Evolutionary conservation across 768 basidiomycete genomes (phyloP), one percentile per base, ranked within the genome.

Genomic region (Macrolepiota dolichaula): DNA sequence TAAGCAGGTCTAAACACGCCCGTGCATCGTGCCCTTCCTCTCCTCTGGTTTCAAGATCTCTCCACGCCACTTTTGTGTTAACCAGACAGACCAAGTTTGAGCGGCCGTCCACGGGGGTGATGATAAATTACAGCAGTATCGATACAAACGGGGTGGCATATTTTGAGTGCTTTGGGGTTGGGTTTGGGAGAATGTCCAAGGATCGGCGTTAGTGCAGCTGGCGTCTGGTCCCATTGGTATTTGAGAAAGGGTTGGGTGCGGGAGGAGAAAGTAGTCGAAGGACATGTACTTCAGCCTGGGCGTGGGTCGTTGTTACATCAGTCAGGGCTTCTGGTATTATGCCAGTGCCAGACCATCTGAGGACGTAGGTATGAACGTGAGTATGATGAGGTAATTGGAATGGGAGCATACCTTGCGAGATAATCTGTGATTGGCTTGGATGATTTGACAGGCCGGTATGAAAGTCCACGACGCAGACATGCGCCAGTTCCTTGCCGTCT

Each of bases 121-220:
- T 95, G 91, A 75, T 88, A 99, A 9, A 89, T 71, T 4, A 99
- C 69, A 0, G 94, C 91, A 1, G 96, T 98, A 70, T 99, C 96
- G 68, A 98, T 91, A 69, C 94, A 94, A 54, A 83, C 77, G 0
- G 94, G 86, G 68, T 98, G 95, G 64, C 86, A 85, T 36, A 96
- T 82, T 66, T 91, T 92, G 62, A 99, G 84, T 0, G 94, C 93
- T 65, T 84, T 85, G 35, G 98, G 82, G 69, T 99, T 96, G 13
- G 92, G 94, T 76, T 98, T 96, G 54, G 98, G 86, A 4, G 95
- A 98, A 71, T 99, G 96, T 0, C 96, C 96, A 22, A 99, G 87
- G 67, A 97, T 89, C 13, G 90, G 86, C 0, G 84, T 88, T 0
- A 76, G 85, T 61, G 74, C 78, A 0, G 75, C 71, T 5, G 75